Evolutionary conservation across 2,329 filamentous ascomycete species (phyloP), one percentile per base, ranked within the genome.

Genomic region (Blastomyces silverae): DNA sequence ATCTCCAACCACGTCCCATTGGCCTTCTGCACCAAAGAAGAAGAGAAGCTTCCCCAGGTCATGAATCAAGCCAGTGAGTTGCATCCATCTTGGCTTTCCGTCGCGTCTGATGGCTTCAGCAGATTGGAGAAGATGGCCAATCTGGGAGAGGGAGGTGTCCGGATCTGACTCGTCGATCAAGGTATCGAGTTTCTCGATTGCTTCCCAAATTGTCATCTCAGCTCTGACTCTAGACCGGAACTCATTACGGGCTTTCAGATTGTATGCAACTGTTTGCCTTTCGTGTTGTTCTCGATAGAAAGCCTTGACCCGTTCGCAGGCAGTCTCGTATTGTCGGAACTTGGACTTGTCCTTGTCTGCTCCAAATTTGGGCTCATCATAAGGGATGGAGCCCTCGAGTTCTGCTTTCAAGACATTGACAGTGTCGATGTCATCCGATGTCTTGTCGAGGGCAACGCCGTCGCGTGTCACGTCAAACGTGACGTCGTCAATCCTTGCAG

Each of bases 101-200:
- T 96, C 92, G 61, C 89, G 86, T 37, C 91, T 89, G 74, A 96
- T 94, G n/a, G 91, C 92, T 79, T 96, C 92, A 63, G 92, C 92
- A 22, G 89, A 88, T 76, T 96, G 92, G 22, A 96, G 85, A 44
- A 96, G 83, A 77, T 96, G 92, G 78, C 95, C 89, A 74, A 96
- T 95, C 80, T 96, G 92, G 34, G 87, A 89, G 67, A 96, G 87
- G 61, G 85, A 87, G 56, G 92, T 96, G 79, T 96, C 91, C 1
- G 92, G 92, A 79, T 96, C 92, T 22, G 88, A 92, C 78, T 95
- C 90, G 79, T 96, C 92, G 76, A 96, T 90, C 62, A 96, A 84
- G 0, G 89, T 92, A 83, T 96, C 91, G 73, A 96, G 88, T 78
- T 91, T 93, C 83, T 95, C 90, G 79, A 96, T 94, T 34, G 92